A percentile compares a stretch with the other conserved stretches of the same genome.
phyloP scores from a whole-genome alignment of 1,139 yeast species.

The Magnusiomyces suaveolens region DNA sequence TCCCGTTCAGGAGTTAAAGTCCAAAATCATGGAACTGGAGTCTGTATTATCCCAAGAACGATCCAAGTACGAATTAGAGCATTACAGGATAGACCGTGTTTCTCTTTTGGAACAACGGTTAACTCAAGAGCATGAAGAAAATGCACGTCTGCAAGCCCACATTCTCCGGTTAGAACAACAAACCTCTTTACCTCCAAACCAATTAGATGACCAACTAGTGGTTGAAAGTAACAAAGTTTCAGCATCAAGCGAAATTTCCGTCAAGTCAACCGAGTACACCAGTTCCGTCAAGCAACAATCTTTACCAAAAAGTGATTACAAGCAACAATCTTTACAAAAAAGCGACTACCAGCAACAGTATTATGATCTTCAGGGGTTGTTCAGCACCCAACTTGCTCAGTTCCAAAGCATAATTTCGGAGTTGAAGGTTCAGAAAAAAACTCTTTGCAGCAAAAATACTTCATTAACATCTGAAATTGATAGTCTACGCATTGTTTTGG shows the following conservation, averaged over 20 bases:
- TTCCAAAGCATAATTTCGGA: conserved; percentile 7
- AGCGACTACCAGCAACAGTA: neutral
- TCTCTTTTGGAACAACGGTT: conserved; percentile 21
- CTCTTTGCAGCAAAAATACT: conserved; percentile 8
- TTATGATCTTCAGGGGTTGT: neutral
- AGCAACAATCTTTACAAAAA: conserved; percentile 2
- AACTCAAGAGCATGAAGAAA: conserved; percentile 21
- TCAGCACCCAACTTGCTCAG: conserved; percentile 3
- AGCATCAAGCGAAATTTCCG: neutral
- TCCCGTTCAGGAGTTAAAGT: conserved; percentile 25
- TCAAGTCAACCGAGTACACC: neutral
- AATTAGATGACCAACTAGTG: conserved; percentile 2
- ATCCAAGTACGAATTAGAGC: conserved; percentile 23
- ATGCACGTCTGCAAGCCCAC: conserved; percentile 16
- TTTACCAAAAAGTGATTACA: conserved; percentile 1
- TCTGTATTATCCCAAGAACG: conserved; percentile 25
- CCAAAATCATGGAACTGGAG: conserved; percentile 27
- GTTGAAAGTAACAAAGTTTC: neutral
- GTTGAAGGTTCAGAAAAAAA: conserved; percentile 7
- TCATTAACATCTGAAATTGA: conserved; percentile 1
- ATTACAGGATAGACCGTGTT: conserved; percentile 21
- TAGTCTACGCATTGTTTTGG: neutral
- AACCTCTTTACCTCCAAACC: neutral
- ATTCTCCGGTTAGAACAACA: conserved; percentile 9
- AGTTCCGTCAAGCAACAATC: neutral